Conservation (phyloP, 306 rosid genomes). For the Fragaria vesca region DNA sequence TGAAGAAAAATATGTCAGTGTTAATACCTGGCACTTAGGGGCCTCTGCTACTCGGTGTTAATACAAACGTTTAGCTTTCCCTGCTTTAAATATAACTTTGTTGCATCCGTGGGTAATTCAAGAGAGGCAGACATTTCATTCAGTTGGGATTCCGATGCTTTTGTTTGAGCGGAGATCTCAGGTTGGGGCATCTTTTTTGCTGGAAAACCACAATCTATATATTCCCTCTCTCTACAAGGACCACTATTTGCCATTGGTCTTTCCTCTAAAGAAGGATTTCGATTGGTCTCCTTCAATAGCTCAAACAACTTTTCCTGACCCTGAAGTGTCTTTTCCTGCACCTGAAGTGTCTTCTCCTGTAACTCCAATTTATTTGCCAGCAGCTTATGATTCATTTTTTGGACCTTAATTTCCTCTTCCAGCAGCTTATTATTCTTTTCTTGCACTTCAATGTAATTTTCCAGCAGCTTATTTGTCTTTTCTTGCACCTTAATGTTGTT, state of each 20-base stretch:
- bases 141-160: background rate
- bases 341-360: too few species aligned
- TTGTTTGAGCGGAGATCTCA: background rate
- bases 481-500: background rate
- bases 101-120: background rate
- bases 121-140: background rate
- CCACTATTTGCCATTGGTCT: background rate
- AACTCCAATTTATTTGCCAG: too few species aligned
- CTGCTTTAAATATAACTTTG: background rate
- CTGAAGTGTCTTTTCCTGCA: background rate
- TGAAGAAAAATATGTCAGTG: background rate
- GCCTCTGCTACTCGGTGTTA: background rate
- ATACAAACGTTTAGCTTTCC: background rate
- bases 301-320: constrained; percentile 8
- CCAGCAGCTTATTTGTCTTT: background rate
- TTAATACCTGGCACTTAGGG: background rate
- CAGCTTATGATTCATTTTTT: too few species aligned
- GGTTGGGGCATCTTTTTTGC: background rate
- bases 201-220: background rate
- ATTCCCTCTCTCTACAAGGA: background rate
- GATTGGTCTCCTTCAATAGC: background rate
- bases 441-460: background rate
- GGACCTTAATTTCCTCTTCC: background rate
- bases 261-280: background rate
- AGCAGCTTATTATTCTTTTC: background rate